These are phyloP conservation scores for Fusarium tuaranense DNA, from an alignment of 2,329 filamentous ascomycete genomes.

Conservation along the genomic window DNA sequence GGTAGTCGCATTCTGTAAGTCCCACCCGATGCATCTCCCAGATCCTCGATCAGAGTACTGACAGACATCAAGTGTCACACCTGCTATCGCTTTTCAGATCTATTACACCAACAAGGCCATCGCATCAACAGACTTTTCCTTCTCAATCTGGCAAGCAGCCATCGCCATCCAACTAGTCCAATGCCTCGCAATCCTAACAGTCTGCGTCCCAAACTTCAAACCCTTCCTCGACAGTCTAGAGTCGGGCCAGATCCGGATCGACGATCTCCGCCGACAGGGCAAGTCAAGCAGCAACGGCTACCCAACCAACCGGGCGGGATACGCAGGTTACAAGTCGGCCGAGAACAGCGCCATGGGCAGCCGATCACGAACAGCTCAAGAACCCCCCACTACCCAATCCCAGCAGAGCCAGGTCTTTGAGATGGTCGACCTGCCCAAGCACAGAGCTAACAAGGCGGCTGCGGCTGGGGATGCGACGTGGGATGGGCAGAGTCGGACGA, in stretches of 20 bases:
- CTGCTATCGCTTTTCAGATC: conserved; percentile 44
- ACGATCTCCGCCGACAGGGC: conserved; percentile 44
- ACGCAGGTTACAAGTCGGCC: conserved; percentile 39
- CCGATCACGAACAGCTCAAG: conserved; percentile 15
- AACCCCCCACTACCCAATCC: conserved; percentile 5
- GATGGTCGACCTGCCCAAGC: conserved; percentile 28
- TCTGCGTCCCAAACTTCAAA: conserved; percentile 46
- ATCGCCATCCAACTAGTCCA: conserved; percentile 44
- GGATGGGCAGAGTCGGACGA: conserved; percentile 37
- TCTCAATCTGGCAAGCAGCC: conserved; percentile 40
- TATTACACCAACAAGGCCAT: conserved; percentile 41
- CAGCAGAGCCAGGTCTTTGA: conserved; percentile 30
- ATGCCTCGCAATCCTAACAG: conserved; percentile 44
- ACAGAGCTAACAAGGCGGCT: background rate
- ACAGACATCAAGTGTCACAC: conserved; percentile 38
- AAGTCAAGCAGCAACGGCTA: conserved; percentile 42
- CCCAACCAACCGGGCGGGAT: conserved; percentile 32
- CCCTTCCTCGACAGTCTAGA: conserved; percentile 46
- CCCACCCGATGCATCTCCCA: background rate
- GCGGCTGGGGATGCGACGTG: conserved; percentile 13
- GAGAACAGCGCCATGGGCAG: conserved; percentile 24
- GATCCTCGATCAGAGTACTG: background rate
- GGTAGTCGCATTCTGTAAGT: conserved; percentile 47
- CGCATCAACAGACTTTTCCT: conserved; percentile 36
- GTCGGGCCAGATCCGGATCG: conserved; percentile 45